These are phyloP conservation scores for Melaleuca quinquenervia DNA, from an alignment of 345 rosid species.

Conservation along the genomic window DNA sequence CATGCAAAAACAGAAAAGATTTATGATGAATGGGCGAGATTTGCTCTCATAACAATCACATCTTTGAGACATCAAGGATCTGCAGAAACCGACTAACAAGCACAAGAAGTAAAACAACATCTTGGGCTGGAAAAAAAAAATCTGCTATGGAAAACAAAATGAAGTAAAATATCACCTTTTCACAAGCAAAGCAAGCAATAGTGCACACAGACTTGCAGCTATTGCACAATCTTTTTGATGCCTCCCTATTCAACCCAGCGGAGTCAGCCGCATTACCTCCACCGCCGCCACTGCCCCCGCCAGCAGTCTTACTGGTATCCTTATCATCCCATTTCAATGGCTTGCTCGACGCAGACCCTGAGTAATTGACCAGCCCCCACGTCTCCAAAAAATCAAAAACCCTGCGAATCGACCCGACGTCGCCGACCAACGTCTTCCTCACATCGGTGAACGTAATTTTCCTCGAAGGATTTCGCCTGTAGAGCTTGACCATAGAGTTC, in stretches of 20 bases:
- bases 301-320: conserved; percentile 35
- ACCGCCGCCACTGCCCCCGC: not conserved
- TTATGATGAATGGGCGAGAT: not conserved
- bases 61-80: not conserved
- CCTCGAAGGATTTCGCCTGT: conserved; percentile 42
- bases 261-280: conserved; percentile 10
- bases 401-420: conserved; percentile 82
- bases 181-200: conserved; percentile 80
- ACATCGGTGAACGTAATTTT: conserved; percentile 82
- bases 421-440: conserved; percentile 65
- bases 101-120: not conserved
- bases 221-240: conserved; percentile 49
- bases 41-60: not conserved
- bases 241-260: conserved; percentile 21
- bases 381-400: conserved; percentile 85
- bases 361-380: conserved; percentile 81
- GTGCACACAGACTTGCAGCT: conserved; percentile 80
- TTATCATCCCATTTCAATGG: conserved; percentile 88
- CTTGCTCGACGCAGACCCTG: conserved; percentile 35
- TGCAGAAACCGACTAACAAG: not conserved
- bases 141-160: not conserved
- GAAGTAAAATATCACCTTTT: conserved; percentile 41
- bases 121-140: not conserved
- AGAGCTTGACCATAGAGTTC: conserved; percentile 64
- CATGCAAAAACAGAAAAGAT: not conserved